Percentiles rank a stretch among this genome's conserved stretches.
phyloP scores from a whole-genome alignment of 2,329 filamentous ascomycete genomes.

The Rosellinia necatrix region DNA sequence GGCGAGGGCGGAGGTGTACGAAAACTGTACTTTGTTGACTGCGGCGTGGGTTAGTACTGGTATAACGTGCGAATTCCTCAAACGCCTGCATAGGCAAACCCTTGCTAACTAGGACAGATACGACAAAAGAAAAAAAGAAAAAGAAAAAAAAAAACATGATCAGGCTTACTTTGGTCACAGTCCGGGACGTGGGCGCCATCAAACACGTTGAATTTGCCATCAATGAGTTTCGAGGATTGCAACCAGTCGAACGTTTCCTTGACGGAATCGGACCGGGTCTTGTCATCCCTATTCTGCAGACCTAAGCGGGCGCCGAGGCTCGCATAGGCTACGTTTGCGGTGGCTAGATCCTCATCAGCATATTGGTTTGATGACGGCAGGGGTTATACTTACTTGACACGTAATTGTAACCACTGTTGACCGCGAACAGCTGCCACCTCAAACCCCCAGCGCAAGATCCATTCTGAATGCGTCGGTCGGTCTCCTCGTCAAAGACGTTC shows the following conservation, averaged over 20 bases:
- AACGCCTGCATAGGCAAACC: too few species aligned
- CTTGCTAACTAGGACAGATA: too few species aligned
- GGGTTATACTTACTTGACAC: constrained; percentile 42
- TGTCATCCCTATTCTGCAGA: constrained; percentile 59
- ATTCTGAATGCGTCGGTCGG: constrained; percentile 53
- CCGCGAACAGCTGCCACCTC: constrained; percentile 67
- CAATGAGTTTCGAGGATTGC: constrained; percentile 48
- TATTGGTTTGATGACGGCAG: not conserved
- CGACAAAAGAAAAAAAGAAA: not conserved
- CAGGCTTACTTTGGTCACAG: constrained; percentile 43
- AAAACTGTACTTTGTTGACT: constrained; percentile 53
- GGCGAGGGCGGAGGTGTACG: constrained; percentile 53
- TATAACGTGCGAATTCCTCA: not conserved
- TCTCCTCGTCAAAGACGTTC: constrained; percentile 66
- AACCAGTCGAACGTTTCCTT: constrained; percentile 59
- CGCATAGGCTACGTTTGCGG: constrained; percentile 51
- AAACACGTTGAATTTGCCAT: constrained; percentile 48
- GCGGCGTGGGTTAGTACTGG: not conserved
- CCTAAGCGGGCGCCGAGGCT: constrained; percentile 61
- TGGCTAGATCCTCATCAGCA: constrained; percentile 31
- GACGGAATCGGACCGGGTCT: constrained; percentile 64
- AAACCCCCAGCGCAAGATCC: constrained; percentile 62
- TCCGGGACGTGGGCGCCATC: constrained; percentile 48
- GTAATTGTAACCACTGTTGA: constrained; percentile 57
- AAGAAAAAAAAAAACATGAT: not conserved